Conservation (phyloP, 2,329 filamentous ascomycete species). For the Emergomyces pasteurianus region DNA sequence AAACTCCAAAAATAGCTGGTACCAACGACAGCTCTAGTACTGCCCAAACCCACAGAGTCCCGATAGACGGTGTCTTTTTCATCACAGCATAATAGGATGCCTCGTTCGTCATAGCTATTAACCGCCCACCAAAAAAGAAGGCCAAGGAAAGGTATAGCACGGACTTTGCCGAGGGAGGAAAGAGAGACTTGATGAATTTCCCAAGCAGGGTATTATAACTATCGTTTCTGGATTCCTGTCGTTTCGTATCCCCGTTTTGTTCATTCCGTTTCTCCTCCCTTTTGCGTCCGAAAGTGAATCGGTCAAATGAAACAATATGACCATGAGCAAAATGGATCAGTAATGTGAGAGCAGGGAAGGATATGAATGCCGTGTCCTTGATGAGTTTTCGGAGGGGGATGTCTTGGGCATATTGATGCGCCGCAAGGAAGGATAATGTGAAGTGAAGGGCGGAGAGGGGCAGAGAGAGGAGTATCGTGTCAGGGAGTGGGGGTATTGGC, state of each 20-base stretch:
- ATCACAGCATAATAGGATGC: constrained; percentile 77
- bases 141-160: constrained; percentile 24
- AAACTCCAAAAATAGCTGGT: constrained; percentile 48
- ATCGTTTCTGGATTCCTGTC: background rate
- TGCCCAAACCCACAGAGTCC: constrained; percentile 86
- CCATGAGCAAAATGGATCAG: constrained; percentile 35
- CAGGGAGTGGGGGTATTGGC: constrained; percentile 27
- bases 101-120: constrained; percentile 70
- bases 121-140: constrained; percentile 53
- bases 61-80: constrained; percentile 81
- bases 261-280: background rate
- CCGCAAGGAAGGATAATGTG: constrained; percentile 34
- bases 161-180: constrained; percentile 23
- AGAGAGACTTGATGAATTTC: constrained; percentile 20
- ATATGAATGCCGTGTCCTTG: constrained; percentile 25
- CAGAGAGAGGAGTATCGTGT: constrained; percentile 32
- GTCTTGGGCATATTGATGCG: constrained; percentile 35
- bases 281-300: background rate
- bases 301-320: constrained; percentile 26
- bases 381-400: constrained; percentile 22
- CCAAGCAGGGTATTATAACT: constrained; percentile 8
- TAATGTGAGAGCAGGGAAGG: constrained; percentile 32
- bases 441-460: constrained; percentile 34
- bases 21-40: constrained; percentile 71
- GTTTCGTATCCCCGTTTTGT: background rate